These are phyloP conservation scores for Arthroderma sp. DNA, from an alignment of 2,329 filamentous ascomycete species.

Conservation along the genomic window DNA sequence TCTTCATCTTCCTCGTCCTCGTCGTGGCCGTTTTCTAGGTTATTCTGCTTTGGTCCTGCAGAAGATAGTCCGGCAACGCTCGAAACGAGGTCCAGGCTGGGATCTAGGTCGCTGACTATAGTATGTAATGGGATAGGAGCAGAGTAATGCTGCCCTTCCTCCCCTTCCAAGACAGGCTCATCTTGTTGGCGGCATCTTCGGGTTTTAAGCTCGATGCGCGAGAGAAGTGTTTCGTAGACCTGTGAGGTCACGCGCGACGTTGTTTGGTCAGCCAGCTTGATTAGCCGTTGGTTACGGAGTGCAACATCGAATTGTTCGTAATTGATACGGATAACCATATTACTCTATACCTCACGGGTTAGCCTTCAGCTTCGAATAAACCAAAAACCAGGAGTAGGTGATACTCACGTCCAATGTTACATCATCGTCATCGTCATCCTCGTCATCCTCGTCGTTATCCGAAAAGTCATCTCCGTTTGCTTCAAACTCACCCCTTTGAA, in stretches of 20 bases:
- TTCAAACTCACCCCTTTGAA: constrained; percentile 17
- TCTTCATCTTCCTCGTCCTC: constrained; percentile 29
- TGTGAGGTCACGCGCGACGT: constrained; percentile 63
- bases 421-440: constrained; percentile 23
- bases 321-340: constrained; percentile 67
- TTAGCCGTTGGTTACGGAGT: constrained; percentile 66
- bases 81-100: constrained; percentile 26
- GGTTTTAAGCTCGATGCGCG: constrained; percentile 56
- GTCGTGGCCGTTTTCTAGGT: constrained; percentile 30
- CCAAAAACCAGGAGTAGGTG: background rate
- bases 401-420: constrained; percentile 28
- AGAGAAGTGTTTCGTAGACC: constrained; percentile 64
- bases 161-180: constrained; percentile 31
- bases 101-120: constrained; percentile 28
- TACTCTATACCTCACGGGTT: constrained; percentile 39
- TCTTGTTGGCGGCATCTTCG: constrained; percentile 47
- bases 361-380: background rate
- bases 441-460: constrained; percentile 27
- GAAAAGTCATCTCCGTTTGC: constrained; percentile 22
- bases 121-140: constrained; percentile 25
- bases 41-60: constrained; percentile 16
- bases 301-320: constrained; percentile 73
- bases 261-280: constrained; percentile 56
- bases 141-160: constrained; percentile 32
- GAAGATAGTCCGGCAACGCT: constrained; percentile 26